Conservation (phyloP, 148 eudicot genomes). For the Dysphania ambrosioides region DNA sequence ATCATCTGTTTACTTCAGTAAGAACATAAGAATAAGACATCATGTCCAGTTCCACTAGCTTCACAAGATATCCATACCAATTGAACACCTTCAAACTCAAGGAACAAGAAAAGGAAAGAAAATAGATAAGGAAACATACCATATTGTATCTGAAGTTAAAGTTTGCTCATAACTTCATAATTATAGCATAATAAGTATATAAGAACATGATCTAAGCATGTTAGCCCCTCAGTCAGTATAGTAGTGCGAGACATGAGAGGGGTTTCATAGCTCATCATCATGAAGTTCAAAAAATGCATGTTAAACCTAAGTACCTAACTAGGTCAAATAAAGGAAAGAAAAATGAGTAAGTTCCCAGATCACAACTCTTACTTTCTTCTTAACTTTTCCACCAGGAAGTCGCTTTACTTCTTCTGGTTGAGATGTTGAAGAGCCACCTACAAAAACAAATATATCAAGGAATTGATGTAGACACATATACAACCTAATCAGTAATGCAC, state of each 20-base stretch:
- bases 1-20: neutral
- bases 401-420: slow-evolving; percentile 83
- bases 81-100: neutral
- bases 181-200: no score
- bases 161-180: neutral
- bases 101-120: neutral
- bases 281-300: neutral
- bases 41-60: neutral
- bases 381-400: slow-evolving; percentile 93
- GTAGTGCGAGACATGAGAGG: neutral
- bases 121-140: neutral
- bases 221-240: neutral
- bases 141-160: no score
- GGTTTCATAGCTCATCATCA: neutral
- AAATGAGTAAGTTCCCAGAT: neutral
- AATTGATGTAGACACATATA: no score
- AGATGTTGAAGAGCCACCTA: slow-evolving; percentile 69
- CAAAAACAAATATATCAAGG: slow-evolving; percentile 17
- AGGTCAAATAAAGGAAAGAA: neutral
- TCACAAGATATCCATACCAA: neutral
- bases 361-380: slow-evolving; percentile 69
- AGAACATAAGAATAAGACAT: neutral
- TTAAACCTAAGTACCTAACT: neutral
- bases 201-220: neutral
- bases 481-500: no score